Evolutionary conservation across 2,329 filamentous ascomycete genomes (phyloP).

Genomic region (Diaporthe australafricana): DNA sequence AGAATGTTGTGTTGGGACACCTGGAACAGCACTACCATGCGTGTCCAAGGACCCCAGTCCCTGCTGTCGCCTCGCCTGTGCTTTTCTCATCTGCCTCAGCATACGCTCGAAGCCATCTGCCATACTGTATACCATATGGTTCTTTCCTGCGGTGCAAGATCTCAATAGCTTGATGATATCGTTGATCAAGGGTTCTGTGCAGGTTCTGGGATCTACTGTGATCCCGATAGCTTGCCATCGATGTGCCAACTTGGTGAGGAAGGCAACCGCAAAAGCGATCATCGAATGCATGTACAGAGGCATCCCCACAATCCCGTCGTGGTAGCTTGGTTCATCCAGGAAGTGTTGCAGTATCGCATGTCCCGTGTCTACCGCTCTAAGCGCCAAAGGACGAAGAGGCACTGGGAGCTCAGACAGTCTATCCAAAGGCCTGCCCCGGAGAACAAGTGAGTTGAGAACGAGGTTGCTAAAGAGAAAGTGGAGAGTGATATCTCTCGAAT

Average conservation of each 20-base stretch:
- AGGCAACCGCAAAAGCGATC: conserved; percentile 7
- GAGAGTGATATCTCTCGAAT: not conserved
- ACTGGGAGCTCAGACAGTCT: not conserved
- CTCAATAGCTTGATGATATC: not conserved
- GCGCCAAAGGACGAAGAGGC: not conserved
- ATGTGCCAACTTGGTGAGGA: not conserved
- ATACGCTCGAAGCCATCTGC: conserved; percentile 5
- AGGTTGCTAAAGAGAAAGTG: conserved; percentile 18
- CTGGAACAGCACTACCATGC: not conserved
- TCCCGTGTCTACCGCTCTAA: not conserved
- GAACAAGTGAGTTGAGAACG: conserved; percentile 17
- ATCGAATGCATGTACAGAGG: conserved; percentile 5
- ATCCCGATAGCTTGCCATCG: conserved; percentile 6
- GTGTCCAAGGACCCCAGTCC: not conserved
- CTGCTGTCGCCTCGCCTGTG: conserved; percentile 3
- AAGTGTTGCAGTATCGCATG: conserved; percentile 11
- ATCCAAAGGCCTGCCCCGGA: conserved; percentile 6
- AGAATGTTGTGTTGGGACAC: not conserved
- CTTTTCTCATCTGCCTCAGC: conserved; percentile 9
- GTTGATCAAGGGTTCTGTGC: not conserved
- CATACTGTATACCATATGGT: conserved; percentile 21
- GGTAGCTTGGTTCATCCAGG: not conserved
- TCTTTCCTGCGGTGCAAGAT: conserved; percentile 2
- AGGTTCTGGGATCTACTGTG: not conserved
- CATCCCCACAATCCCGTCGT: not conserved